Conservation (phyloP, 116 monocot genomes). For the Phalaenopsis hybrid region DNA sequence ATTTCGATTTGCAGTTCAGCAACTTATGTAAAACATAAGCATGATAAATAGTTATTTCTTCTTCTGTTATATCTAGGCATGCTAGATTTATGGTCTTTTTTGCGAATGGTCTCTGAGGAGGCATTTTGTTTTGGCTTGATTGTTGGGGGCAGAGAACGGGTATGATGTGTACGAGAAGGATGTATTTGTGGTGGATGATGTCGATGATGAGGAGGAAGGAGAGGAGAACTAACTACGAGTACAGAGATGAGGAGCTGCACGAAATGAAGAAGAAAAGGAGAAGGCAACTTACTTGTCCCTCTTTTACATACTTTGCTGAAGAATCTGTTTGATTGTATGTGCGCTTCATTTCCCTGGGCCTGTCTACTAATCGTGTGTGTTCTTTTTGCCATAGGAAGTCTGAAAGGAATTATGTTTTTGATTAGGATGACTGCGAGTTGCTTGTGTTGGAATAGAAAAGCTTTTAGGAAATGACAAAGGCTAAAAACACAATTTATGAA, state of each 20-base stretch:
- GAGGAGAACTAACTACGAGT: constrained; percentile 28
- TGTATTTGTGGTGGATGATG: constrained; percentile 91
- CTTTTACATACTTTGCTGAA: not conserved
- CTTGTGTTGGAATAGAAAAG: constrained; percentile 9
- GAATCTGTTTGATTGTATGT: not conserved
- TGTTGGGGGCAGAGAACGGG: constrained; percentile 55
- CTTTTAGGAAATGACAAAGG: too few relatives aligned
- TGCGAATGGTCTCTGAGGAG: not conserved
- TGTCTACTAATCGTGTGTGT: not conserved
- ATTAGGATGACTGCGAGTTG: constrained; percentile 90
- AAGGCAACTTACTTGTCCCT: constrained; percentile 12
- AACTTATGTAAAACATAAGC: not conserved
- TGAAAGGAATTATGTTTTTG: constrained; percentile 70
- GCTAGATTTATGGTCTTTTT: not conserved
- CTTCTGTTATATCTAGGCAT: not conserved
- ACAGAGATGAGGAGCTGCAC: constrained; percentile 50
- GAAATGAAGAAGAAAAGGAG: constrained; percentile 70
- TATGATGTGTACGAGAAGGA: constrained; percentile 87
- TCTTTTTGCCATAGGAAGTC: constrained; percentile 42
- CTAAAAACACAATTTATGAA: too few relatives aligned
- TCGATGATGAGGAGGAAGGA: constrained; percentile 73
- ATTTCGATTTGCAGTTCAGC: not conserved
- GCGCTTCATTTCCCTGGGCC: not conserved
- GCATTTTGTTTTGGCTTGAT: constrained; percentile 1
- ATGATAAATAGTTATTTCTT: constrained; percentile 23